Evolutionary conservation across 2,329 filamentous ascomycete species (phyloP), one percentile per base, ranked within the genome.

Genomic region (Colletotrichum tanaceti): DNA sequence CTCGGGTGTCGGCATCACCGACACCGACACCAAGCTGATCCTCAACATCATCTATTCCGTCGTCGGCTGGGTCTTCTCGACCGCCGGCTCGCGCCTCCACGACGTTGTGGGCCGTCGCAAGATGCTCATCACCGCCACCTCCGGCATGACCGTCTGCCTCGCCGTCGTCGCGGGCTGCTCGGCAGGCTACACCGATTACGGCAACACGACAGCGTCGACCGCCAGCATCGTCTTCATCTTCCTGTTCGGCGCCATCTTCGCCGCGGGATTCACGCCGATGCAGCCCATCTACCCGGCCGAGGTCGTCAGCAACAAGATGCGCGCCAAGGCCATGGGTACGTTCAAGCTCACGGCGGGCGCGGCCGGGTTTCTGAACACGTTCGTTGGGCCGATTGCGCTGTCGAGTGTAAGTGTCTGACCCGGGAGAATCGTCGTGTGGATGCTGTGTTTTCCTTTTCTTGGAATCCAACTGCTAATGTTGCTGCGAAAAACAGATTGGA

Each of bases 41-140:
- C 75, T 81, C 3, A 81, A 81, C 62, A 79, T 79, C 9, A 63
- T 82, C 6, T 80, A 82, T 52, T 76, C 80, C 5, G 75, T 75
- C 16, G 78, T 81, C 49, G 79, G 79, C 64, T 77, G 79, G 68
- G 75, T 79, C 18, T 79, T 80, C 53, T 76, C 79, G 1, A 75
- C 77, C 1, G 73, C 73, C 2, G 79, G 79, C 14, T 79, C 81
- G 11, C 74, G 79, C 22, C 73, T 81, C 43, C 79, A 82, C 4
- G 80, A 82, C 67, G 68, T 77, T 4, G 75, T 82, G 0, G 81
- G 81, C 7, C 81, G 80, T 41, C 78, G 80, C 0, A 79, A 79
- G 43, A 75, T 82, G 71, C 73, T 82, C 35, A 73, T 82, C 5
- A 70, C 75, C 3, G 79, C 79, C 1, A 79, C 79, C 0, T 67